Evolutionary conservation across 139 green algal species (phyloP).

Genomic region (Eudorina sp.): DNA sequence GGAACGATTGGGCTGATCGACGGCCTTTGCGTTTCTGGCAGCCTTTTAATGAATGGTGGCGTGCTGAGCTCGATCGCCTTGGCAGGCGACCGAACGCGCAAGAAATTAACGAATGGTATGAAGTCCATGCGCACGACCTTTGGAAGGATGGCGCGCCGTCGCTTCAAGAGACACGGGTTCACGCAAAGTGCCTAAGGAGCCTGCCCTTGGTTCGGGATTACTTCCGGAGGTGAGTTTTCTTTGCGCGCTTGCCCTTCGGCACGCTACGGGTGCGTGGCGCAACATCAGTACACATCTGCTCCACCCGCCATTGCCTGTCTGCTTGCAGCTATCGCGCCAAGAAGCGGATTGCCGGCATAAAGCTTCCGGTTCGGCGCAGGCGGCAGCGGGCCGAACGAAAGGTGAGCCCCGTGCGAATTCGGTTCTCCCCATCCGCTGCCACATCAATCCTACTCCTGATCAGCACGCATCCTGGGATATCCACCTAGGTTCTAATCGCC

Average conservation of each 20-base stretch:
- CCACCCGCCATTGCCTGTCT: neutral
- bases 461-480: too few species aligned
- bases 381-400: too few species aligned
- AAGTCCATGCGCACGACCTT: slow-evolving; percentile 16
- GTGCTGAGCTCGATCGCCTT: slow-evolving; percentile 52
- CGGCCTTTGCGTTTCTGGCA: slow-evolving; percentile 63
- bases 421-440: too few species aligned
- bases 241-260: too few species aligned
- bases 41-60: slow-evolving; percentile 54
- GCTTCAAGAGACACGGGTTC: slow-evolving; percentile 66
- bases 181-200: slow-evolving; percentile 70
- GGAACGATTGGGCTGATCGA: slow-evolving; percentile 35
- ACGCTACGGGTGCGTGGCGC: too few species aligned
- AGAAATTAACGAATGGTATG: slow-evolving; percentile 65
- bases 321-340: slow-evolving; percentile 58
- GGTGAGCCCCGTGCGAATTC: too few species aligned
- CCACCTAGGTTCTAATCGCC: too few species aligned
- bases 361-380: too few species aligned
- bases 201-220: slow-evolving; percentile 64
- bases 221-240: slow-evolving; percentile 60
- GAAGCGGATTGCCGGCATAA: too few species aligned
- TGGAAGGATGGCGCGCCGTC: slow-evolving; percentile 58
- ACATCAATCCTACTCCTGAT: too few species aligned
- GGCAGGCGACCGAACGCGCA: slow-evolving; percentile 54
- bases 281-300: neutral